Conservation (phyloP, 352 stramenopile genomes). For the Discostella stelligera region DNA sequence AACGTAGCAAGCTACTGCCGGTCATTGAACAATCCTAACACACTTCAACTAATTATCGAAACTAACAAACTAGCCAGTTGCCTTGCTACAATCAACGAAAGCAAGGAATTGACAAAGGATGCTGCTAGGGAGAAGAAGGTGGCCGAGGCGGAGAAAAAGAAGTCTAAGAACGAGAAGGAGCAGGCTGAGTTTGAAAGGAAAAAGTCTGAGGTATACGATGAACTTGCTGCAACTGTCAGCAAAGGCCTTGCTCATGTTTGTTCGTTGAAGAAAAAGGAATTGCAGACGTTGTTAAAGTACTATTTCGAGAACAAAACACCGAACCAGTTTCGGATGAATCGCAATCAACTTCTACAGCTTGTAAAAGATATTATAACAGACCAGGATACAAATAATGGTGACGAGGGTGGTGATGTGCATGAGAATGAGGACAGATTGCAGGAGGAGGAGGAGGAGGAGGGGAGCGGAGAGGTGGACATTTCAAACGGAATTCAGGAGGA, state of each 20-base stretch:
- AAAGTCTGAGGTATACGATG: slow-evolving; percentile 8
- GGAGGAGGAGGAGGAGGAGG: background rate
- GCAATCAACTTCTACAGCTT: background rate
- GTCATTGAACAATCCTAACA: slow-evolving; percentile 18
- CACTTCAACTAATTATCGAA: background rate
- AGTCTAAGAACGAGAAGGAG: slow-evolving; percentile 17
- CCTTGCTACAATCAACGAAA: slow-evolving; percentile 8
- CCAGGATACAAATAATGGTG: background rate
- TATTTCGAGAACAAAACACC: slow-evolving; percentile 7
- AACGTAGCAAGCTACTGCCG: slow-evolving; percentile 28
- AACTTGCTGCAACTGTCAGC: background rate
- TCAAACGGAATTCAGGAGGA: too few species aligned
- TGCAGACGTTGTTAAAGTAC: slow-evolving; percentile 2
- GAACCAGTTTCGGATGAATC: background rate
- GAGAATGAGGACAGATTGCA: background rate
- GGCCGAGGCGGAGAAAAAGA: background rate
- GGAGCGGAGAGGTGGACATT: background rate
- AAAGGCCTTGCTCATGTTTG: background rate
- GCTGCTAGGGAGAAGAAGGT: slow-evolving; percentile 13
- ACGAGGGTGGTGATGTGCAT: background rate
- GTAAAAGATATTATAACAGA: background rate
- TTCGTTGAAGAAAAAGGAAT: background rate
- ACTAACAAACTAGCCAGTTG: slow-evolving; percentile 7
- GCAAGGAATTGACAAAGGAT: slow-evolving; percentile 11
- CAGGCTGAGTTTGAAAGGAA: slow-evolving; percentile 5